Evolutionary conservation across 139 green algal genomes (phyloP), one percentile per base, ranked within the genome.

Genomic region (Chlorella sorokiniana): DNA sequence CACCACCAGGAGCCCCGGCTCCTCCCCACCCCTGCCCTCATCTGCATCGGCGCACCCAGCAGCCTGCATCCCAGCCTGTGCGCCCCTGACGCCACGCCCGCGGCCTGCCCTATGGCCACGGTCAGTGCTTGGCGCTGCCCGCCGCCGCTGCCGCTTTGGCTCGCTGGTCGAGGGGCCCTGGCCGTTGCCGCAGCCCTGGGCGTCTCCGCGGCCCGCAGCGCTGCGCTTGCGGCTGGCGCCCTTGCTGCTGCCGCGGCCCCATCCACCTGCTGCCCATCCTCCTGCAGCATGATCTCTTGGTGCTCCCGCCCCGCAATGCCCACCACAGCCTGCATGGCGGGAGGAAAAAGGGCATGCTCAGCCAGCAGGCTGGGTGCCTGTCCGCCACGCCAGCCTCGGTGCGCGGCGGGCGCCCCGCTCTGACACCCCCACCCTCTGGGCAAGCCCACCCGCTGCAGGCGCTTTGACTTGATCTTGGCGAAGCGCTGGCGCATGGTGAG

Each of bases 391-490:
- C 38, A 35, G 35, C 1, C 40, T 18, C 18, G 22, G 37, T 56
- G 65, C 2, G 3, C 2, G 7, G 35, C 35, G 2, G 8, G 4
- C 33, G 14, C 29, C 25, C 1, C 31, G 37, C 2, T 31, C 1
- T 9, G 5, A 7, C 27, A 9, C n/a, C 61, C 25, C 61, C 27
- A 22, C 4, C 61, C 61, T 16, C 4, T 33, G 25, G 23, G 35
- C 61, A 0, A 3, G 25, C 76, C 8, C 33, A 76, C 77, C 78
- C 74, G 87, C 67, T 80, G 90, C 79, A 97, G 85, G 6, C 94
- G 88, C 79, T 91, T 92, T 37, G 92, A 96, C 74, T 87, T 88
- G 85, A 98, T 95, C 88, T 98, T 97, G n/a, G 95, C 95, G 86
- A 98, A 98, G 51, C 93, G 90, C 69, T 94, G 83, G 54, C 84